These are phyloP conservation scores for Solanum lycopersicoides DNA, from an alignment of 257 asterid genomes.

Conservation along the genomic window DNA sequence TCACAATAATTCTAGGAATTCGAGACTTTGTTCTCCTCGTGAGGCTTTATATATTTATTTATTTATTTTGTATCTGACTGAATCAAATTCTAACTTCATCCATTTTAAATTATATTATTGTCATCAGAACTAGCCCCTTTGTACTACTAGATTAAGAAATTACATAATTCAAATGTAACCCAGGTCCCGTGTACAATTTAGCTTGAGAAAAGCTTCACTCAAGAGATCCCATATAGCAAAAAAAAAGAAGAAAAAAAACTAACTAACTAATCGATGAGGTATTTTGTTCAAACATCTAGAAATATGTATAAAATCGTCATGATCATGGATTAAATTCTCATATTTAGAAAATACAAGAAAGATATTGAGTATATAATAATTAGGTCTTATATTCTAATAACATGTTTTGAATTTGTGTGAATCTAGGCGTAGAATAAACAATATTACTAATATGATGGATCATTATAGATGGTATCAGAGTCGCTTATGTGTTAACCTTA, in stretches of 20 bases:
- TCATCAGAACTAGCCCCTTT: no score
- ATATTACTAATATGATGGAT: fast-evolving
- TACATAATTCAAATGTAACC: background rate
- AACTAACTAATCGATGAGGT: background rate
- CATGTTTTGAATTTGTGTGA: background rate
- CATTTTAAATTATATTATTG: no score
- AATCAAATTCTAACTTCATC: background rate
- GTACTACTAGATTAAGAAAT: background rate
- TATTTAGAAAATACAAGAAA: background rate
- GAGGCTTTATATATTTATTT: no score
- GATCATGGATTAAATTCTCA: background rate
- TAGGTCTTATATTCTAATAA: background rate
- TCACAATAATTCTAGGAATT: no score
- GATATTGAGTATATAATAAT: background rate
- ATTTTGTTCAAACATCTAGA: background rate
- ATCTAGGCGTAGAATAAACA: background rate
- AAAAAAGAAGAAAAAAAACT: no score
- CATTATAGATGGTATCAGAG: no score
- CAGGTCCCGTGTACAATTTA: no score
- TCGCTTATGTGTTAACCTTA: background rate
- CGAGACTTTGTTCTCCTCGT: no score
- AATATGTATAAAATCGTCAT: no score
- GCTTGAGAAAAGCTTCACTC: background rate
- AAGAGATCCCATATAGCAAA: no score
- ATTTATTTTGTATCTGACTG: no score